phyloP scores from a whole-genome alignment of 2,329 filamentous ascomycete species.

The Aspergillus proliferans region DNA sequence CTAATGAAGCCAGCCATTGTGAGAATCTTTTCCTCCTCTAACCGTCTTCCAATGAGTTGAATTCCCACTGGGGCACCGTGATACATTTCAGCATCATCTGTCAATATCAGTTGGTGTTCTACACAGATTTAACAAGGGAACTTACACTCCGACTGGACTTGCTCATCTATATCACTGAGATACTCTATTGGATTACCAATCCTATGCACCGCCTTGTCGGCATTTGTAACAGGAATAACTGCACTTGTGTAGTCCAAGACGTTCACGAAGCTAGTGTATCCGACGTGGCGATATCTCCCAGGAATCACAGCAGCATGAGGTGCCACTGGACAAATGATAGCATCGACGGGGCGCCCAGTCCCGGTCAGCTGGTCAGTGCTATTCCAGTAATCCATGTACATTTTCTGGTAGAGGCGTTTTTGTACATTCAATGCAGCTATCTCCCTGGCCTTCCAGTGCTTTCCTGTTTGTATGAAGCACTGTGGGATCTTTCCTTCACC shows the following conservation, averaged over 20 bases:
- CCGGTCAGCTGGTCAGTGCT: slow-evolving; percentile 46
- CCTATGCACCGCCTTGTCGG: slow-evolving; percentile 46
- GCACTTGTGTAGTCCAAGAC: slow-evolving; percentile 52
- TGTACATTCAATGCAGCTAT: slow-evolving; percentile 47
- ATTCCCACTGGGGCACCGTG: slow-evolving; percentile 44
- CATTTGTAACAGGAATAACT: slow-evolving; percentile 51
- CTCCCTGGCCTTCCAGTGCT: slow-evolving; percentile 36
- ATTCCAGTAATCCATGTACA: slow-evolving; percentile 61
- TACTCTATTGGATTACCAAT: slow-evolving; percentile 9
- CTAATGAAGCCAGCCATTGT: slow-evolving; percentile 39
- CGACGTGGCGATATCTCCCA: slow-evolving; percentile 41
- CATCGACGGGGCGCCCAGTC: slow-evolving; percentile 50
- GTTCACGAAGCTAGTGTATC: slow-evolving; percentile 46
- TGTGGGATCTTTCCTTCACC: slow-evolving; percentile 49
- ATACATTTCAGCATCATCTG: slow-evolving; percentile 44
- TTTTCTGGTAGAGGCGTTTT: slow-evolving; percentile 52
- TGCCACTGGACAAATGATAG: slow-evolving; percentile 38
- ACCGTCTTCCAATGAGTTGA: slow-evolving; percentile 44
- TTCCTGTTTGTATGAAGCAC: slow-evolving; percentile 25
- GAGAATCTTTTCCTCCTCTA: slow-evolving; percentile 48
- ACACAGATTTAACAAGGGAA: slow-evolving; percentile 3
- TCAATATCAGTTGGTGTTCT: not conserved
- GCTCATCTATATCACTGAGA: slow-evolving; percentile 7
- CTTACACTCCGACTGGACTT: slow-evolving; percentile 46
- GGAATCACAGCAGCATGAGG: slow-evolving; percentile 39